Evolutionary conservation across 116 monocot species (phyloP).

Genomic region (Thalassia testudinum): DNA sequence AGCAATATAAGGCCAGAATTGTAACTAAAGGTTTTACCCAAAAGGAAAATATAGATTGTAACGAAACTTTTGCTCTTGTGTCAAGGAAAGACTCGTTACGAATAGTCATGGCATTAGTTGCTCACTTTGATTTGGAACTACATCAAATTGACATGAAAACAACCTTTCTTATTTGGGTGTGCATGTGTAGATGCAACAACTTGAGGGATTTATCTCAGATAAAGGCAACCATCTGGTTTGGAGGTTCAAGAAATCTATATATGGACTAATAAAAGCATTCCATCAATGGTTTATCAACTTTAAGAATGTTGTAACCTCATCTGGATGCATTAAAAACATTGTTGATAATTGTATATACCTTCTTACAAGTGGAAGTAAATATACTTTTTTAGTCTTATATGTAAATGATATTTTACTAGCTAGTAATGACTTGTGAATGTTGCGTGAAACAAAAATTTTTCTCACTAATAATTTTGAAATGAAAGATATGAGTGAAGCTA

Average conservation of each 20-base stretch:
- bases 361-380: neutral
- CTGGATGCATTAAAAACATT: slow-evolving; percentile 1
- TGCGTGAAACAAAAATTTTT: neutral
- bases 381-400: slow-evolving; percentile 2
- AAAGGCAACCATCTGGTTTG: slow-evolving; percentile 2
- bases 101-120: neutral
- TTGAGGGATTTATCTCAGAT: slow-evolving; percentile 2
- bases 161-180: slow-evolving; percentile 3
- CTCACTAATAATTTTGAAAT: neutral
- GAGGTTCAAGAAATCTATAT: slow-evolving; percentile 4
- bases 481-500: neutral
- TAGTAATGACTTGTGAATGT: neutral
- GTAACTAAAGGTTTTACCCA: neutral
- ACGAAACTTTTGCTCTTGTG: slow-evolving; percentile 3
- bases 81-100: slow-evolving; percentile 1
- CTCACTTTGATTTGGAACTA: slow-evolving; percentile 6
- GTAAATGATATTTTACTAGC: slow-evolving; percentile 2
- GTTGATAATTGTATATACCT: slow-evolving; percentile 7
- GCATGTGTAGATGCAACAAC: slow-evolving; percentile 4
- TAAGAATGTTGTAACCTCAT: neutral
- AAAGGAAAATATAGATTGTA: neutral
- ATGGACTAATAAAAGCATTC: slow-evolving; percentile 1
- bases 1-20: slow-evolving; percentile 4
- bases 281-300: slow-evolving; percentile 1
- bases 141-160: slow-evolving; percentile 9